phyloP scores from a whole-genome alignment of 257 asterid genomes.

The Primulina tabacum region DNA sequence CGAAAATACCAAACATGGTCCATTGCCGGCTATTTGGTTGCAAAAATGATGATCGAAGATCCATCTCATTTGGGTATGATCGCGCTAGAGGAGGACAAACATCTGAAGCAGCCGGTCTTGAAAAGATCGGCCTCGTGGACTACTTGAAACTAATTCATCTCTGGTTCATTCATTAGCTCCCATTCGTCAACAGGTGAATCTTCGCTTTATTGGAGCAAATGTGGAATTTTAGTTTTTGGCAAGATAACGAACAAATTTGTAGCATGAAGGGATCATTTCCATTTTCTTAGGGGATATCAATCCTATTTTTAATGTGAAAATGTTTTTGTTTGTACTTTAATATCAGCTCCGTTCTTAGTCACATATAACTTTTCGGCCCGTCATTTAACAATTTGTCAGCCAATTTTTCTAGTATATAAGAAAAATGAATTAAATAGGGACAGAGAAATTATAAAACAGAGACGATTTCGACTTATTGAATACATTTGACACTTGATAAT shows the following conservation, averaged over 20 bases:
- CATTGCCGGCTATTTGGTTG: slow-evolving; percentile 60
- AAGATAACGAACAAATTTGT: neutral
- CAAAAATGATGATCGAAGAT: slow-evolving; percentile 66
- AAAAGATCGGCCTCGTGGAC: slow-evolving; percentile 59
- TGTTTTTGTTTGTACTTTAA: too few species aligned
- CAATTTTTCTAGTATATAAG: neutral
- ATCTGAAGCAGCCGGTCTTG: slow-evolving; percentile 49
- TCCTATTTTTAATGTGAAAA: too few species aligned
- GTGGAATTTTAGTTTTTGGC: neutral
- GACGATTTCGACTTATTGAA: too few species aligned
- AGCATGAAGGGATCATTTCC: neutral
- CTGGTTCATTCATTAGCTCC: neutral
- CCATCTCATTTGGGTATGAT: slow-evolving; percentile 70
- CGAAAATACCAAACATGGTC: slow-evolving; percentile 67
- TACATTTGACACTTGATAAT: too few species aligned
- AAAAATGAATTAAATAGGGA: too few species aligned
- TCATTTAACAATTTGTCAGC: too few species aligned
- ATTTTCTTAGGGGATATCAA: neutral
- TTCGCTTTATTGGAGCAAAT: neutral
- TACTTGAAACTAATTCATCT: neutral
- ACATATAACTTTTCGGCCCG: too few species aligned
- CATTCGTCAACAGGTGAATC: neutral
- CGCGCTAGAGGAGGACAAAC: slow-evolving; percentile 59
- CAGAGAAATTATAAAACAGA: too few species aligned
- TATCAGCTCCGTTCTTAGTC: too few species aligned